Conservation (phyloP, 2,329 filamentous ascomycete species). For the Colletotrichum sp. region DNA sequence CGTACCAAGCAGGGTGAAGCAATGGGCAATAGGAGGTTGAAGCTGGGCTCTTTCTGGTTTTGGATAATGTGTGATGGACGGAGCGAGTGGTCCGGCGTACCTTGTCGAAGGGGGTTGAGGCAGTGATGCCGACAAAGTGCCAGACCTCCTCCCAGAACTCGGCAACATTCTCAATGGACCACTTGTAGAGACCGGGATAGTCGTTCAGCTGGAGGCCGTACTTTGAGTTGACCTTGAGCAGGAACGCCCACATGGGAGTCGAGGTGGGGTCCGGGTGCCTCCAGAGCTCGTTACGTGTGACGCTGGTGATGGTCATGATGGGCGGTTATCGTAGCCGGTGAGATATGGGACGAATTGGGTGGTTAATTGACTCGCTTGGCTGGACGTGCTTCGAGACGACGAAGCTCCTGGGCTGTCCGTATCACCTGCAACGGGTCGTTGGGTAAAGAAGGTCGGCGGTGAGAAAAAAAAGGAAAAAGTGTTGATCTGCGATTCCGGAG, state of each 20-base stretch:
- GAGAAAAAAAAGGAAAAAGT: neutral
- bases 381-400: neutral
- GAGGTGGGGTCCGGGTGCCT: constrained; percentile 68
- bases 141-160: constrained; percentile 87
- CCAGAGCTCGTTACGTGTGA: constrained; percentile 65
- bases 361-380: neutral
- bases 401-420: neutral
- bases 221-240: constrained; percentile 71
- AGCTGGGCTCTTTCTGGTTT: neutral
- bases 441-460: neutral
- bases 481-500: neutral
- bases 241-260: constrained; percentile 76
- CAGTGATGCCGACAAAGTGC: constrained; percentile 79
- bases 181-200: constrained; percentile 81
- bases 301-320: constrained; percentile 20
- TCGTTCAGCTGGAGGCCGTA: constrained; percentile 65
- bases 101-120: constrained; percentile 66
- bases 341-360: neutral
- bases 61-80: neutral
- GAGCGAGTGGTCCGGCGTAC: constrained; percentile 40
- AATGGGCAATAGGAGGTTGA: neutral
- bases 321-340: neutral
- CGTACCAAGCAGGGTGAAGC: constrained; percentile 6
- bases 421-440: neutral
- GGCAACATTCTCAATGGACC: constrained; percentile 80